Conservation (phyloP, 768 basidiomycete species). For the Mycena vulgaris region DNA sequence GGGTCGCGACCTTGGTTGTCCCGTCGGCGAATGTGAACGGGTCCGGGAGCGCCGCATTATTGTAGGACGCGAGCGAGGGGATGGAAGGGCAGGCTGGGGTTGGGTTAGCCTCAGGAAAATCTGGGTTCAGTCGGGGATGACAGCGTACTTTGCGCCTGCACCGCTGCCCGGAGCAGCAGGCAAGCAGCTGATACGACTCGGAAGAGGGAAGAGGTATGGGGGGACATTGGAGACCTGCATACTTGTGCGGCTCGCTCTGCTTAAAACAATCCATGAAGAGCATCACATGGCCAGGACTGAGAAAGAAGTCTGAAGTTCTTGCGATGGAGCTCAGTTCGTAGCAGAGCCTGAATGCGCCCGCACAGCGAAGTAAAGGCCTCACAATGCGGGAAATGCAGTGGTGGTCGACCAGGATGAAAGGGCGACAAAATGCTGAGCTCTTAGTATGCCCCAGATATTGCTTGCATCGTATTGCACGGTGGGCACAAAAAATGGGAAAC, state of each 20-base stretch:
- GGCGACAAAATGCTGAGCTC: too few relatives aligned
- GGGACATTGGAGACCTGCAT: slow-evolving; percentile 3
- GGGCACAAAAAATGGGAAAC: too few relatives aligned
- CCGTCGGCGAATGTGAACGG: slow-evolving; percentile 70
- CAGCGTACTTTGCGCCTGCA: slow-evolving; percentile 2
- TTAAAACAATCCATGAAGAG: not conserved
- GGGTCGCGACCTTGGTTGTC: slow-evolving; percentile 56
- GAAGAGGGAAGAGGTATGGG: not conserved
- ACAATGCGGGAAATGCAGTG: too few relatives aligned
- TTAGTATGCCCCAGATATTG: too few relatives aligned
- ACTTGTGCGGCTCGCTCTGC: not conserved
- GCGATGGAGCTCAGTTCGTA: not conserved
- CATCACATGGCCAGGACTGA: not conserved
- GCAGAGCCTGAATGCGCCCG: not conserved
- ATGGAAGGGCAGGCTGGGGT: slow-evolving; percentile 31
- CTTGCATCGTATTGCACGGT: too few relatives aligned
- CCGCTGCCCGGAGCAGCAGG: slow-evolving; percentile 9
- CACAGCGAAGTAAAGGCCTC: too few relatives aligned
- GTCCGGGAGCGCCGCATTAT: slow-evolving; percentile 61
- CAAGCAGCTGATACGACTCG: not conserved
- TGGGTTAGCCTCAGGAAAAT: too few relatives aligned
- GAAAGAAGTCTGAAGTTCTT: not conserved
- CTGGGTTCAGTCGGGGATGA: not conserved
- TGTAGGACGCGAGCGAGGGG: slow-evolving; percentile 49
- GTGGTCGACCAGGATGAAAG: too few relatives aligned